Evolutionary conservation across 78 protist species (phyloP), one percentile per base, ranked within the genome.

Genomic region (Anaeramoeba flamelloides): DNA sequence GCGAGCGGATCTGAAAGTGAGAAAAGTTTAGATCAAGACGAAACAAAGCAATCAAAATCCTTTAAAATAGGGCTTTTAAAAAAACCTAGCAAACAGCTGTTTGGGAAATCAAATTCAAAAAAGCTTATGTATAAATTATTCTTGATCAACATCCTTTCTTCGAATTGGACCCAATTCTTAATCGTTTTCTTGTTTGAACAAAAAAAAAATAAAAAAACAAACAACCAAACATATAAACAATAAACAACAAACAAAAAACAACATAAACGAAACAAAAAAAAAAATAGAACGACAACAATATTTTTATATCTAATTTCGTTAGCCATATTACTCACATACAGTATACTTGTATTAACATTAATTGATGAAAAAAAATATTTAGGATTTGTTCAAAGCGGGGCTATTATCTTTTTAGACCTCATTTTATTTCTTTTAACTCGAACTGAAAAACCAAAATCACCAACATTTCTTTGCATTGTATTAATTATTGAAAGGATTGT

Each of bases 51-150:
- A n/a, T n/a, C n/a, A n/a, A n/a, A n/a, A n/a, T n/a, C n/a, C n/a
- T n/a, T n/a, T n/a, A n/a, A n/a, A n/a, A n/a, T n/a, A n/a, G n/a
- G n/a, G n/a, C n/a, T n/a, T n/a, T n/a, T n/a, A n/a, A n/a, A n/a
- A n/a, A n/a, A n/a, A n/a, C n/a, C n/a, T n/a, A n/a, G n/a, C n/a
- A n/a, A n/a, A n/a, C n/a, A n/a, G n/a, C n/a, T n/a, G n/a, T n/a
- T n/a, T n/a, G n/a, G n/a, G n/a, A n/a, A n/a, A n/a, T 53, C 69
- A 53, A 53, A 53, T 53, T 53, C 69, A 53, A 53, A 53, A 53
- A 26, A 53, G 17, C n/a, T n/a, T n/a, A n/a, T n/a, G n/a, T n/a
- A n/a, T n/a, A n/a, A n/a, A n/a, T n/a, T n/a, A n/a, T n/a, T n/a
- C n/a, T n/a, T n/a, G n/a, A n/a, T n/a, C n/a, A n/a, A n/a, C n/a